Conservation (phyloP, 2,329 filamentous ascomycete genomes). For the Cercospora berteroae region DNA sequence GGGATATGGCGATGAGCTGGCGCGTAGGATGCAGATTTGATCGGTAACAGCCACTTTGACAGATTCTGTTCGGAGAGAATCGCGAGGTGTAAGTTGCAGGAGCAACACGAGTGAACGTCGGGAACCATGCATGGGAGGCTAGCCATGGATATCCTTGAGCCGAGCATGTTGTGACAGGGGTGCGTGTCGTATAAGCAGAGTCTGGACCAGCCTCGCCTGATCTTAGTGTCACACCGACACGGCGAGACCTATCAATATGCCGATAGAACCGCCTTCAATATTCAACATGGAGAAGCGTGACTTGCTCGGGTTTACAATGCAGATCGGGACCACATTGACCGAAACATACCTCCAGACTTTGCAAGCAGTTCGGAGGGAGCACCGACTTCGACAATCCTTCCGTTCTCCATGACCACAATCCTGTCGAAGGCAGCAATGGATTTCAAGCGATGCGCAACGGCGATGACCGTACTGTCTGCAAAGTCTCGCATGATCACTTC, state of each 20-base stretch:
- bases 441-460: slow-evolving; percentile 57
- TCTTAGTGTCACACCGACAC: neutral
- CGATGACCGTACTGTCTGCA: slow-evolving; percentile 57
- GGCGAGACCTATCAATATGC: neutral
- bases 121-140: neutral
- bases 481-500: slow-evolving; percentile 49
- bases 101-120: neutral
- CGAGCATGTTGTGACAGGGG: neutral
- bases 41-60: neutral
- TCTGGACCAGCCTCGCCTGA: neutral
- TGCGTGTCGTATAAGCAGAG: slow-evolving; percentile 6
- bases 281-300: neutral
- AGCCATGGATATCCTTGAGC: slow-evolving; percentile 7
- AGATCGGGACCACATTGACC: slow-evolving; percentile 6
- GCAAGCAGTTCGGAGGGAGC: slow-evolving; percentile 27
- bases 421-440: slow-evolving; percentile 56
- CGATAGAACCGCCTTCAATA: neutral
- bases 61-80: neutral
- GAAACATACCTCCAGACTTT: slow-evolving; percentile 11
- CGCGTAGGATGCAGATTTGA: neutral
- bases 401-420: slow-evolving; percentile 53
- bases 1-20: neutral
- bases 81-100: neutral
- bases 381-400: slow-evolving; percentile 46
- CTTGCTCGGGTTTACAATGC: neutral